Evolutionary conservation across 2,329 filamentous ascomycete genomes (phyloP).

Genomic region (Aureobasidium sp.): DNA sequence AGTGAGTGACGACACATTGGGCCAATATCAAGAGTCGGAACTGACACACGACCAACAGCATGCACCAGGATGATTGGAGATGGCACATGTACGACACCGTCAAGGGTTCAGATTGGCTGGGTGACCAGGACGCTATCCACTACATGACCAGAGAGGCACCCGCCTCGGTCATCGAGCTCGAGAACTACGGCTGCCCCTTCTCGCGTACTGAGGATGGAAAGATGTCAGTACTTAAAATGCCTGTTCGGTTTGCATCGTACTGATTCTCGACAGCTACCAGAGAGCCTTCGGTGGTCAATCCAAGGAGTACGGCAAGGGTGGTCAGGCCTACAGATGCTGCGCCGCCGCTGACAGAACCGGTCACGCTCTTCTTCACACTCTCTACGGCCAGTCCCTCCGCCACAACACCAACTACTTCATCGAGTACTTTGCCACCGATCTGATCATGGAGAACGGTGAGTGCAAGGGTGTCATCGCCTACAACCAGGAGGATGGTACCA

Average conservation of each 20-base stretch:
- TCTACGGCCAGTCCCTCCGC: constrained; percentile 92
- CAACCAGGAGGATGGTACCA: constrained; percentile 97
- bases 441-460: constrained; percentile 95
- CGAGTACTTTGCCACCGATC: constrained; percentile 93
- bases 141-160: constrained; percentile 97
- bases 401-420: constrained; percentile 99
- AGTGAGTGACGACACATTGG: constrained; percentile 36
- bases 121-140: constrained; percentile 95
- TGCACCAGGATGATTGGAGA: constrained; percentile 97
- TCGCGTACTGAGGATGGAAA: constrained; percentile 92
- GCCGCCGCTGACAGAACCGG: constrained; percentile 94
- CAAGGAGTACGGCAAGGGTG: constrained; percentile 89
- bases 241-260: not conserved
- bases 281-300: constrained; percentile 97
- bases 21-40: constrained; percentile 9
- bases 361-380: constrained; percentile 94
- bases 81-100: constrained; percentile 99
- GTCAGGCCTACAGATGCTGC: constrained; percentile 95
- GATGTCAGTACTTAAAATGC: constrained; percentile 42
- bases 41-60: constrained; percentile 37
- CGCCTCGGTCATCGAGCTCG: constrained; percentile 84
- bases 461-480: constrained; percentile 76
- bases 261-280: constrained; percentile 61
- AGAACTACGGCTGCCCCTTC: constrained; percentile 97
- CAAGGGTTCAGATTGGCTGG: constrained; percentile 95